These are phyloP conservation scores for Candida nitratophila DNA, from an alignment of 805 yeast species.

Conservation along the genomic window DNA sequence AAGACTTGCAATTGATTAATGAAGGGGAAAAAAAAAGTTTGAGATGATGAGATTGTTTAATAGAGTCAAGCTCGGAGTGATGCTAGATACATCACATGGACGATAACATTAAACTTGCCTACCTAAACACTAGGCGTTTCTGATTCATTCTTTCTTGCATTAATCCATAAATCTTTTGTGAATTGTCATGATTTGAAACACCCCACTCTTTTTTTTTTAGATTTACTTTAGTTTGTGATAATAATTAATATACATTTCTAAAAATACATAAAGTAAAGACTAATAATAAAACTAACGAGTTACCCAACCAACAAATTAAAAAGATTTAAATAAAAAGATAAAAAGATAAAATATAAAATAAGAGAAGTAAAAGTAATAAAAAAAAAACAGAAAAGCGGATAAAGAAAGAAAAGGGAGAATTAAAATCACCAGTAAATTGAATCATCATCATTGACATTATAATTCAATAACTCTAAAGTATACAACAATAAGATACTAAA, in stretches of 20 bases:
- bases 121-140: conserved; percentile 8
- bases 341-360: no score
- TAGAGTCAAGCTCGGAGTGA: conserved; percentile 88
- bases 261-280: not conserved
- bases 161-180: no score
- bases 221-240: no score
- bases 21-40: no score
- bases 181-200: no score
- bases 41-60: conserved; percentile 75
- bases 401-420: not conserved
- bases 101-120: conserved; percentile 33
- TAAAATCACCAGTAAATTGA: not conserved
- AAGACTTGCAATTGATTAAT: no score
- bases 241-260: not conserved
- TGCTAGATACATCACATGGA: conserved; percentile 36
- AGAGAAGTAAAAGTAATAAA: no score
- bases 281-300: no score
- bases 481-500: conserved; percentile 73
- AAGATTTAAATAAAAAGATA: no score
- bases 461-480: conserved; percentile 57
- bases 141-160: conserved; percentile 4
- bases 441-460: not conserved
- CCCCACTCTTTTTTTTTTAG: no score
- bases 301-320: no score
- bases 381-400: no score